Percentiles rank a stretch among this genome's conserved stretches.
Conservation (phyloP, 768 basidiomycete genomes). For the Tricholoma sp. region DNA sequence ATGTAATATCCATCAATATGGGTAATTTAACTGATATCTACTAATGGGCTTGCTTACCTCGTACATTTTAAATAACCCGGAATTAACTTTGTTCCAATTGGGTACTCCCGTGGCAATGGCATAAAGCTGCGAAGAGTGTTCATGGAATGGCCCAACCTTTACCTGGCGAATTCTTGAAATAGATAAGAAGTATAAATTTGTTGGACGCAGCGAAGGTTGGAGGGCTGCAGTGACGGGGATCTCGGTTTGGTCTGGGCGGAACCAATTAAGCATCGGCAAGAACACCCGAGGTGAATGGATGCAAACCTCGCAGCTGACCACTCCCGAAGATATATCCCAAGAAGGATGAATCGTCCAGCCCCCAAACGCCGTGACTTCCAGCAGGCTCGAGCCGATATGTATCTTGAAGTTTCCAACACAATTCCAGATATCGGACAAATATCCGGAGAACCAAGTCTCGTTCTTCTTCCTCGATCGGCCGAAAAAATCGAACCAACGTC, state of each 20-base stretch:
- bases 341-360: conserved; percentile 88
- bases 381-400: conserved; percentile 91
- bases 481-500: conserved; percentile 61
- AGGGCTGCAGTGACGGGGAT: conserved; percentile 66
- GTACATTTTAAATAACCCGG: conserved; percentile 94
- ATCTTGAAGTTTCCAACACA: conserved; percentile 86
- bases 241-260: conserved; percentile 48
- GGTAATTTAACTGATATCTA: background rate
- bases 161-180: conserved; percentile 76
- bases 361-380: conserved; percentile 98
- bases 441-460: conserved; percentile 53
- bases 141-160: conserved; percentile 85
- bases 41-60: conserved; percentile 41
- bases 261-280: conserved; percentile 8
- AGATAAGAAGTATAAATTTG: conserved; percentile 78
- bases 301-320: conserved; percentile 73
- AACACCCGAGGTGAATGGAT: background rate
- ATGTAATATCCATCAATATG: background rate
- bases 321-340: conserved; percentile 90
- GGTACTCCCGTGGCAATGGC: conserved; percentile 84
- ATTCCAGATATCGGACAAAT: conserved; percentile 70
- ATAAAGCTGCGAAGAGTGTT: conserved; percentile 87
- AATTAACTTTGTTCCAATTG: conserved; percentile 88
- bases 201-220: conserved; percentile 47
- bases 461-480: conserved; percentile 57